These are phyloP conservation scores for Crucihimalaya himalaica DNA, from an alignment of 345 rosid species.

Conservation along the genomic window DNA sequence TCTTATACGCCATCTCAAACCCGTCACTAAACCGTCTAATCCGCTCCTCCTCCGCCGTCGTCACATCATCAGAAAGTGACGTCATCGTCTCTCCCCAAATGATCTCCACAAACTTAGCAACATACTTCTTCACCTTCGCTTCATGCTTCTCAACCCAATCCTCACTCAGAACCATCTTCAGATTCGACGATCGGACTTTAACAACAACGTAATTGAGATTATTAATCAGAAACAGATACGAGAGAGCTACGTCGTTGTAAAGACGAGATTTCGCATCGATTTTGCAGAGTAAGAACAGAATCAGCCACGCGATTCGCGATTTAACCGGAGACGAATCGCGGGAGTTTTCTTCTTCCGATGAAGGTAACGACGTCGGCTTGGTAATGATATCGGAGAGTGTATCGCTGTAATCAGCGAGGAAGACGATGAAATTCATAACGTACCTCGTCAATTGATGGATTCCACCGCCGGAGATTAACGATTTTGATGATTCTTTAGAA, in stretches of 20 bases:
- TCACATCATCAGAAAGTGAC: constrained; percentile 29
- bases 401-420: constrained; percentile 61
- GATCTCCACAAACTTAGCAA: constrained; percentile 54
- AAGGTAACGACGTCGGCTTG: constrained; percentile 27
- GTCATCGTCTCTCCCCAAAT: constrained; percentile 57
- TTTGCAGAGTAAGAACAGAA: constrained; percentile 67
- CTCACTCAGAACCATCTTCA: constrained; percentile 53
- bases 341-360: constrained; percentile 44
- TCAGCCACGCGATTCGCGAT: constrained; percentile 53
- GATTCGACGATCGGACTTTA: constrained; percentile 55
- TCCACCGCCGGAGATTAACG: constrained; percentile 59
- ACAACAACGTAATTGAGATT: constrained; percentile 66
- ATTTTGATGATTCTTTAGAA: constrained; percentile 56
- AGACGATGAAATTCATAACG: constrained; percentile 63
- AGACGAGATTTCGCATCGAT: constrained; percentile 58
- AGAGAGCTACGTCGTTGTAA: constrained; percentile 59
- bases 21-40: constrained; percentile 50
- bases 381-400: constrained; percentile 50
- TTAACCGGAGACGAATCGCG: constrained; percentile 44
- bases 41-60: constrained; percentile 33
- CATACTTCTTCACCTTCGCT: constrained; percentile 53
- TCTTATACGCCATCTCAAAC: constrained; percentile 61
- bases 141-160: constrained; percentile 62
- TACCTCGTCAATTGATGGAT: constrained; percentile 68
- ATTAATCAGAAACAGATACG: constrained; percentile 68